Percentiles rank a stretch among this genome's conserved stretches.
Evolutionary conservation across 2,329 filamentous ascomycete genomes (phyloP).

Genomic region (Cladosporium sp.): DNA sequence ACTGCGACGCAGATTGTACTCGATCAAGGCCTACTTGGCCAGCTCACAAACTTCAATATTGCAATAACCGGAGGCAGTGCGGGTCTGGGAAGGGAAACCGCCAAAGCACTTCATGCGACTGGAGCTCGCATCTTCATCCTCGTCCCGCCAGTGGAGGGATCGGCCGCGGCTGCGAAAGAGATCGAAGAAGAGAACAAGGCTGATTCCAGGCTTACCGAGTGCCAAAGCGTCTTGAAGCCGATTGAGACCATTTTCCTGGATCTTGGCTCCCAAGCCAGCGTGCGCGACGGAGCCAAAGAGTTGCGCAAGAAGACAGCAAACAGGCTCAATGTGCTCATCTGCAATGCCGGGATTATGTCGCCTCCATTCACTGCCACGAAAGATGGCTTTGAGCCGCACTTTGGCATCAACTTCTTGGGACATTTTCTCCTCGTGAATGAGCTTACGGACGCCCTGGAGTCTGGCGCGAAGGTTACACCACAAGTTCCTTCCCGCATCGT

Average conservation of each 20-base stretch:
- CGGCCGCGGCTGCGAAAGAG: slow-evolving; percentile 28
- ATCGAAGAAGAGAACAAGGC: slow-evolving; percentile 16
- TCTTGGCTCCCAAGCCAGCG: slow-evolving; percentile 27
- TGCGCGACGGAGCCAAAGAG: slow-evolving; percentile 29
- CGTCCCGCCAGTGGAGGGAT: slow-evolving; percentile 38
- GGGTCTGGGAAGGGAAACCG: slow-evolving; percentile 41
- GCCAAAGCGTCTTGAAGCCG: neutral
- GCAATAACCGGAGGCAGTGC: slow-evolving; percentile 40
- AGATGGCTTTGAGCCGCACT: slow-evolving; percentile 46
- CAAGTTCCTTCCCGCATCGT: slow-evolving; percentile 31
- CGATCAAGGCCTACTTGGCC: slow-evolving; percentile 25
- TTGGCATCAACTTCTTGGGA: slow-evolving; percentile 49
- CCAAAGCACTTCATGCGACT: slow-evolving; percentile 38
- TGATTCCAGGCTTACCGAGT: neutral
- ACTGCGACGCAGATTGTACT: slow-evolving; percentile 22
- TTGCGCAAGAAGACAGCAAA: slow-evolving; percentile 7
- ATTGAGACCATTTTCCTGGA: slow-evolving; percentile 13
- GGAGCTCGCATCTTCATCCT: slow-evolving; percentile 42
- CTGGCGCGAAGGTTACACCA: neutral
- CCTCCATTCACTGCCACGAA: slow-evolving; percentile 33
- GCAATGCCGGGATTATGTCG: slow-evolving; percentile 20
- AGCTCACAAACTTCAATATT: slow-evolving; percentile 32
- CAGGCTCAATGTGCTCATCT: slow-evolving; percentile 17
- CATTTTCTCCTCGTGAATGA: slow-evolving; percentile 41
- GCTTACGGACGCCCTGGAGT: neutral